Percentiles rank a stretch among this genome's conserved stretches.
phyloP scores from a whole-genome alignment of 2,329 filamentous ascomycete species.

The Onygenales sp. region DNA sequence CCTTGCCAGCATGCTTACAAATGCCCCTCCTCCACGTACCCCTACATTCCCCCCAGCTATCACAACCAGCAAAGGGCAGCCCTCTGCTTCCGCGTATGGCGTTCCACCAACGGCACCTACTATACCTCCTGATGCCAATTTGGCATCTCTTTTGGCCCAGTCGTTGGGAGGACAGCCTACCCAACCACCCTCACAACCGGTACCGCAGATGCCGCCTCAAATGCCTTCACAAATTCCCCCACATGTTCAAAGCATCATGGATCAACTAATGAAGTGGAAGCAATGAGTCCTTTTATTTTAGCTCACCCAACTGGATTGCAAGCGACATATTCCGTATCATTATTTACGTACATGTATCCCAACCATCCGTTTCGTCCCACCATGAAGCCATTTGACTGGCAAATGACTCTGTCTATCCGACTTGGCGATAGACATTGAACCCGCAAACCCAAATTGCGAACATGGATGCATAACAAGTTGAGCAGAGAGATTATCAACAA shows the following conservation, averaged over 20 bases:
- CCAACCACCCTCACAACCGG: background rate
- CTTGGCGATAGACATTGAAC: too few species aligned
- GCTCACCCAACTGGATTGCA: background rate
- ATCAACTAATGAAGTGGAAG: constrained; percentile 38
- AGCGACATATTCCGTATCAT: background rate
- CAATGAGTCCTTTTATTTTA: constrained; percentile 21
- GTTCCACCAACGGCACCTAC: constrained; percentile 19
- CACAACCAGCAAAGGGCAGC: background rate
- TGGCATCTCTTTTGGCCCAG: constrained; percentile 30
- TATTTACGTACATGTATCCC: too few species aligned
- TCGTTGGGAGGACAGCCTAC: constrained; percentile 22
- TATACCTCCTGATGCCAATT: constrained; percentile 24
- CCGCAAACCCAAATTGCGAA: background rate
- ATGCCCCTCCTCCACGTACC: constrained; percentile 6
- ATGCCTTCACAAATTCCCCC: constrained; percentile 14
- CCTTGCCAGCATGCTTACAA: constrained; percentile 17
- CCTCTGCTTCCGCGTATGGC: background rate
- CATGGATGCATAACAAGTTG: background rate
- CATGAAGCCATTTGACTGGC: too few species aligned
- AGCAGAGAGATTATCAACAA: background rate
- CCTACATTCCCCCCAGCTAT: background rate
- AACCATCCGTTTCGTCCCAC: too few species aligned
- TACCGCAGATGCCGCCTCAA: background rate
- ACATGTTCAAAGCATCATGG: constrained; percentile 40
- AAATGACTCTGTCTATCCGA: too few species aligned